Conservation (phyloP, 2,329 filamentous ascomycete genomes). For the Rutstroemia sp. region DNA sequence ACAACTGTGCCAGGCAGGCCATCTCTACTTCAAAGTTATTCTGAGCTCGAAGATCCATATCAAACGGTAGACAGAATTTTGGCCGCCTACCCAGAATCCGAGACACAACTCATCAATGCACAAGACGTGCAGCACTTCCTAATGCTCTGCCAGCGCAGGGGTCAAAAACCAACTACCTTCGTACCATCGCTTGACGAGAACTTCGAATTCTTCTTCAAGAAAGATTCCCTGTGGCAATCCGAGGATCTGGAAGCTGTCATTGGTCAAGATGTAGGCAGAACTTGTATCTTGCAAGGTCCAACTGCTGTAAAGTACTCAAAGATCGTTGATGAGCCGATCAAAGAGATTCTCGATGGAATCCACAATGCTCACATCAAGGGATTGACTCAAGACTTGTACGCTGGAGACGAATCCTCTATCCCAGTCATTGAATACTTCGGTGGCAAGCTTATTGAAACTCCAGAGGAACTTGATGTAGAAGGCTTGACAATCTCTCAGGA, state of each 20-base stretch:
- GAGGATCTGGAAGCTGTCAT: slow-evolving; percentile 96
- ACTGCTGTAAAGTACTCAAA: slow-evolving; percentile 88
- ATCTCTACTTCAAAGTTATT: slow-evolving; percentile 83
- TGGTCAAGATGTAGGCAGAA: slow-evolving; percentile 89
- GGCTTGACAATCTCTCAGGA: slow-evolving; percentile 80
- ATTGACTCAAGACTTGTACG: slow-evolving; percentile 74
- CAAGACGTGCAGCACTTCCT: slow-evolving; percentile 98
- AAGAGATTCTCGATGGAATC: slow-evolving; percentile 87
- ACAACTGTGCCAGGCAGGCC: slow-evolving; percentile 62
- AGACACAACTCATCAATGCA: slow-evolving; percentile 89
- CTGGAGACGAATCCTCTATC: slow-evolving; percentile 62
- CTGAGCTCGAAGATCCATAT: slow-evolving; percentile 79
- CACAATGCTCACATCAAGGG: slow-evolving; percentile 80
- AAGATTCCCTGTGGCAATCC: slow-evolving; percentile 98
- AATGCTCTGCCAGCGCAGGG: slow-evolving; percentile 80
- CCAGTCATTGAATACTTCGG: slow-evolving; percentile 93
- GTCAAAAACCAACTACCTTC: slow-evolving; percentile 95
- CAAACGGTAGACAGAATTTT: slow-evolving; percentile 71
- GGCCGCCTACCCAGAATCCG: slow-evolving; percentile 75
- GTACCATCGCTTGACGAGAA: slow-evolving; percentile 93
- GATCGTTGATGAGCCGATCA: slow-evolving; percentile 84
- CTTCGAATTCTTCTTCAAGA: slow-evolving; percentile 99
- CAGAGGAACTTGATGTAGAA: slow-evolving; percentile 71
- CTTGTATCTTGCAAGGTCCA: slow-evolving; percentile 92
- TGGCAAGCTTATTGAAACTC: slow-evolving; percentile 69